Evolutionary conservation across 768 basidiomycete species (phyloP).

Genomic region (Mycena vitilis): DNA sequence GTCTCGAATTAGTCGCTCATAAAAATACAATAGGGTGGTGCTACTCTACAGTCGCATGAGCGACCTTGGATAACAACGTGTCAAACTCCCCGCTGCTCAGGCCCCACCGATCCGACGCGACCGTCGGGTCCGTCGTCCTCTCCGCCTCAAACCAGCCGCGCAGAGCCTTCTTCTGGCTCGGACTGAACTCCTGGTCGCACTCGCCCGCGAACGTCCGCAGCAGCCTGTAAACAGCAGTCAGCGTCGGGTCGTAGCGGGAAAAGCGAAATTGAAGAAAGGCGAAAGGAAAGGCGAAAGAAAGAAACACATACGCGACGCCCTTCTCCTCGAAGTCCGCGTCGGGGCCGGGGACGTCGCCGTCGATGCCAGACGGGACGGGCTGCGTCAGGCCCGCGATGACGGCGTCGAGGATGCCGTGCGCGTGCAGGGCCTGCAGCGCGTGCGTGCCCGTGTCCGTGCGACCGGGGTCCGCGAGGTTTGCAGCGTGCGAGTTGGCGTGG

Average conservation of each 20-base stretch:
- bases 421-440: slow-evolving; percentile 61
- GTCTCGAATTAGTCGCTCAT: neutral
- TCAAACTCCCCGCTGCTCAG: slow-evolving; percentile 29
- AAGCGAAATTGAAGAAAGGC: too few relatives aligned
- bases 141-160: slow-evolving; percentile 41
- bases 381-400: slow-evolving; percentile 63
- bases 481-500: slow-evolving; percentile 81
- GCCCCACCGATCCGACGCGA: slow-evolving; percentile 28
- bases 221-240: slow-evolving; percentile 49
- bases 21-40: neutral
- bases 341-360: slow-evolving; percentile 69
- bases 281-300: too few relatives aligned
- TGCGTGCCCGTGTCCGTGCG: slow-evolving; percentile 62
- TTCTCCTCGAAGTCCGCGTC: slow-evolving; percentile 79
- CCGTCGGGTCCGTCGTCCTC: slow-evolving; percentile 16
- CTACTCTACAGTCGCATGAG: neutral
- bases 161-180: slow-evolving; percentile 45
- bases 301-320: slow-evolving; percentile 57
- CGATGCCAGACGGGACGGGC: slow-evolving; percentile 73
- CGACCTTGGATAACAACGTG: slow-evolving; percentile 19
- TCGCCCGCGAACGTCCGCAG: slow-evolving; percentile 63
- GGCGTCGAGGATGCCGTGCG: slow-evolving; percentile 58
- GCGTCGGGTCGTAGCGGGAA: neutral
- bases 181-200: slow-evolving; percentile 50
- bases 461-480: slow-evolving; percentile 67